A percentile compares a stretch with the other conserved stretches of the same genome.
Conservation (phyloP, 1,139 yeast species). For the Candida smagusa region DNA sequence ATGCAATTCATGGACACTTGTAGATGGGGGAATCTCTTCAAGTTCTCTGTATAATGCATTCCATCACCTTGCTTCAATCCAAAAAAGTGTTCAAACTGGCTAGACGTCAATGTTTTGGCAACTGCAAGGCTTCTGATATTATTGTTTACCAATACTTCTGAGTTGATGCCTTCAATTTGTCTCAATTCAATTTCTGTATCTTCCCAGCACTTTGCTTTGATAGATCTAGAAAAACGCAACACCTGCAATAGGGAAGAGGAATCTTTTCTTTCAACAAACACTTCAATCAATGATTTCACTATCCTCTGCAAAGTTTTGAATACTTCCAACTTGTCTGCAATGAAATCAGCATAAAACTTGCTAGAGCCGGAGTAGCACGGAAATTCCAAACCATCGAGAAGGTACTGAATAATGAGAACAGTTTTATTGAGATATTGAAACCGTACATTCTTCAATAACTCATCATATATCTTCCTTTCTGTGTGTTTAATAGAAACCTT, state of each 20-base stretch:
- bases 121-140: slow-evolving; percentile 15
- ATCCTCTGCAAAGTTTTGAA: slow-evolving; percentile 40
- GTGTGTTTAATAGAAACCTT: slow-evolving; percentile 35
- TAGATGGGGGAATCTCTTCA: slow-evolving; percentile 1
- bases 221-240: slow-evolving; percentile 32
- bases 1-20: neutral
- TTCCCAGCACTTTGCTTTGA: slow-evolving; percentile 48
- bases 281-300: slow-evolving; percentile 40
- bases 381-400: slow-evolving; percentile 44
- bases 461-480: slow-evolving; percentile 42
- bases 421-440: slow-evolving; percentile 24
- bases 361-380: slow-evolving; percentile 35
- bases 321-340: slow-evolving; percentile 38
- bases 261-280: slow-evolving; percentile 37
- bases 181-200: slow-evolving; percentile 36
- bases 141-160: slow-evolving; percentile 32
- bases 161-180: slow-evolving; percentile 42
- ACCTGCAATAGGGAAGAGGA: slow-evolving; percentile 33
- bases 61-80: neutral
- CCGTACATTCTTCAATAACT: slow-evolving; percentile 26
- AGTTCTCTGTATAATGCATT: neutral
- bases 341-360: slow-evolving; percentile 33
- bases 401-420: slow-evolving; percentile 40
- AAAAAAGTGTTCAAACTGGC: slow-evolving; percentile 2
- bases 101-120: neutral